phyloP scores from a whole-genome alignment of 805 yeast genomes.

The Debaryomyces maramus region DNA sequence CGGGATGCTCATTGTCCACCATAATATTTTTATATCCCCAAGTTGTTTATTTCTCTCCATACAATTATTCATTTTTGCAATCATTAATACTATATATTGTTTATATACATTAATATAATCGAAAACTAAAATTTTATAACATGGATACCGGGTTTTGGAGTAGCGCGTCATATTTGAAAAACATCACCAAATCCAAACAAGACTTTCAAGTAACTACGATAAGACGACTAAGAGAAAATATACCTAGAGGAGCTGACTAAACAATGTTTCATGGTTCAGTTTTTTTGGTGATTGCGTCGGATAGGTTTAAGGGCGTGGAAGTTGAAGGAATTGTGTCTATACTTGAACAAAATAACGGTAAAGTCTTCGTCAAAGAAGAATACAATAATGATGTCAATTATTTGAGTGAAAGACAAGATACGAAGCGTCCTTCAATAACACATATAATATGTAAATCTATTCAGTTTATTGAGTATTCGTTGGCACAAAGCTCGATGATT shows the following conservation, averaged over 20 bases:
- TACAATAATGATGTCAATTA: constrained; percentile 18
- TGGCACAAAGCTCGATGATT: constrained; percentile 52
- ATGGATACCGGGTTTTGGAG: neutral
- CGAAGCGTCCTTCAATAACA: constrained; percentile 21
- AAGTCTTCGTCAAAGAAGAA: constrained; percentile 18
- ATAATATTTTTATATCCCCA: neutral
- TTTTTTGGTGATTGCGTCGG: constrained; percentile 22
- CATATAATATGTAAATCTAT: constrained; percentile 55
- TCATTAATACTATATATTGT: neutral
- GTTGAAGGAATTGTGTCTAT: constrained; percentile 11
- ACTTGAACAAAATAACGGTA: constrained; percentile 23
- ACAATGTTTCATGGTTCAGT: constrained; percentile 21
- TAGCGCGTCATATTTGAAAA: constrained; percentile 3
- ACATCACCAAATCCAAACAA: neutral
- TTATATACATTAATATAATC: neutral
- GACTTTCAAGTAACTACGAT: too few relatives aligned
- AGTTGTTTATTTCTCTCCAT: neutral
- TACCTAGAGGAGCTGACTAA: neutral
- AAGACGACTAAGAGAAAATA: too few relatives aligned
- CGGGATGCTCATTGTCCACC: too few relatives aligned
- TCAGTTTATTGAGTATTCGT: constrained; percentile 51
- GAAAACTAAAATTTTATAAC: constrained; percentile 1
- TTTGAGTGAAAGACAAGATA: constrained; percentile 14
- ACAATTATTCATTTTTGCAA: neutral
- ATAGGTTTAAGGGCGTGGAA: constrained; percentile 12